phyloP scores from a whole-genome alignment of 768 basidiomycete genomes.

The Auriscalpium microsporum region DNA sequence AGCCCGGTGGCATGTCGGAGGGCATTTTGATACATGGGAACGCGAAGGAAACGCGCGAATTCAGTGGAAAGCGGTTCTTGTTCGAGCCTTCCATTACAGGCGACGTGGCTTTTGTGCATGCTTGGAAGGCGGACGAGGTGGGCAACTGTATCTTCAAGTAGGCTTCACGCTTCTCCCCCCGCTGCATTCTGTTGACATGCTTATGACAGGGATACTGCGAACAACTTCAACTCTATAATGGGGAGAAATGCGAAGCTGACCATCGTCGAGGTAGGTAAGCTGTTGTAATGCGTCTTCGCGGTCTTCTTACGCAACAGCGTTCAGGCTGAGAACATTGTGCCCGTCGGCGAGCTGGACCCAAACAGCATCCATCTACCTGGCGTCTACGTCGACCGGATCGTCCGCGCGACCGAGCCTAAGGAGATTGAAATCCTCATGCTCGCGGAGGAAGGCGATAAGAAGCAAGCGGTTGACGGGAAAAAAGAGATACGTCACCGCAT shows the following conservation, averaged over 20 bases:
- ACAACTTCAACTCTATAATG: slow-evolving; percentile 83
- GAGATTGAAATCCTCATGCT: slow-evolving; percentile 69
- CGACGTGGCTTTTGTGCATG: slow-evolving; percentile 76
- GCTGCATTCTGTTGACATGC: background rate
- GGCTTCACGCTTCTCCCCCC: slow-evolving; percentile 8
- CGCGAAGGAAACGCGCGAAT: slow-evolving; percentile 62
- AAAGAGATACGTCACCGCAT: slow-evolving; percentile 46
- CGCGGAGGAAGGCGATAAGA: background rate
- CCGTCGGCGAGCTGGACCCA: slow-evolving; percentile 65
- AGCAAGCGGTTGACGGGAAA: slow-evolving; percentile 15
- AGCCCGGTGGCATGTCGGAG: slow-evolving; percentile 55
- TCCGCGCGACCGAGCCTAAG: slow-evolving; percentile 65
- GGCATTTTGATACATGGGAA: slow-evolving; percentile 66
- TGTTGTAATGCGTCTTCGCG: background rate
- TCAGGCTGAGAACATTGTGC: slow-evolving; percentile 71
- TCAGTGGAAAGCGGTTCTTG: slow-evolving; percentile 68
- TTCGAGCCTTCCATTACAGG: slow-evolving; percentile 75
- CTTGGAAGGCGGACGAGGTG: slow-evolving; percentile 85
- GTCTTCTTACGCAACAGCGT: background rate
- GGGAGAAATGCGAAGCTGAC: slow-evolving; percentile 82
- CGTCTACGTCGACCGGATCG: slow-evolving; percentile 82
- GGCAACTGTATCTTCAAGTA: slow-evolving; percentile 87
- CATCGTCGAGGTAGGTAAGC: slow-evolving; percentile 62
- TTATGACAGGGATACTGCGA: slow-evolving; percentile 57
- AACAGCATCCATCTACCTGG: slow-evolving; percentile 75